Conservation (phyloP, 441 rosid species). For the Adansonia grandidieri region DNA sequence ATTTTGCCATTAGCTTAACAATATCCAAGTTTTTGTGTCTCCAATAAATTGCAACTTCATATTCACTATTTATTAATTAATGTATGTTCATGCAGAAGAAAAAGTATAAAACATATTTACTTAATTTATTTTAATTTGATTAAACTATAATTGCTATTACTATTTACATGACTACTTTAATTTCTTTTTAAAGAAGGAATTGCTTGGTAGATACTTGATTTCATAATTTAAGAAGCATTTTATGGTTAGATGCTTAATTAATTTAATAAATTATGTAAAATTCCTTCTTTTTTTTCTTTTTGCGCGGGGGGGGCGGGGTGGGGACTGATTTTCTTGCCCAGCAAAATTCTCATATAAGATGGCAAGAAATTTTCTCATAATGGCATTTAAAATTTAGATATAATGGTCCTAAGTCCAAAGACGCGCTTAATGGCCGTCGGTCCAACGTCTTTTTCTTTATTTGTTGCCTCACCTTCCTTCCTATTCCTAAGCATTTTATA, state of each 20-base stretch:
- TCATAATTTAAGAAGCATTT: not conserved
- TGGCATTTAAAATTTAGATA: not conserved
- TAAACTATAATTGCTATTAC: not conserved
- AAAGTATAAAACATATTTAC: too few relatives aligned
- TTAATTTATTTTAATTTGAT: too few relatives aligned
- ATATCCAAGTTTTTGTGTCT: too few relatives aligned
- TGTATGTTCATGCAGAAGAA: too few relatives aligned
- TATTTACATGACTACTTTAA: not conserved
- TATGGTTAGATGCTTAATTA: not conserved
- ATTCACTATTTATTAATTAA: too few relatives aligned
- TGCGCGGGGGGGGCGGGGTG: too few relatives aligned
- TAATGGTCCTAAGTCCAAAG: too few relatives aligned
- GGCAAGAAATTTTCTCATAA: not conserved
- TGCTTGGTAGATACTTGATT: not conserved
- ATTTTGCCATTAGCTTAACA: too few relatives aligned
- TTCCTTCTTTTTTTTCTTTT: not conserved
- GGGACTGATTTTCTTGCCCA: not conserved
- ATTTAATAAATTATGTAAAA: not conserved
- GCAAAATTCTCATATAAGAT: not conserved
- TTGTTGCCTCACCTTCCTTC: not conserved
- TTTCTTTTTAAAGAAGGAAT: not conserved
- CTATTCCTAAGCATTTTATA: not conserved
- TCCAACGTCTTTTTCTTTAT: not conserved
- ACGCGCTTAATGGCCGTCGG: constrained; percentile 1
- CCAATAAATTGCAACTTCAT: too few relatives aligned